Evolutionary conservation across 2,329 filamentous ascomycete species (phyloP).

Genomic region (Kalmusia sp.): DNA sequence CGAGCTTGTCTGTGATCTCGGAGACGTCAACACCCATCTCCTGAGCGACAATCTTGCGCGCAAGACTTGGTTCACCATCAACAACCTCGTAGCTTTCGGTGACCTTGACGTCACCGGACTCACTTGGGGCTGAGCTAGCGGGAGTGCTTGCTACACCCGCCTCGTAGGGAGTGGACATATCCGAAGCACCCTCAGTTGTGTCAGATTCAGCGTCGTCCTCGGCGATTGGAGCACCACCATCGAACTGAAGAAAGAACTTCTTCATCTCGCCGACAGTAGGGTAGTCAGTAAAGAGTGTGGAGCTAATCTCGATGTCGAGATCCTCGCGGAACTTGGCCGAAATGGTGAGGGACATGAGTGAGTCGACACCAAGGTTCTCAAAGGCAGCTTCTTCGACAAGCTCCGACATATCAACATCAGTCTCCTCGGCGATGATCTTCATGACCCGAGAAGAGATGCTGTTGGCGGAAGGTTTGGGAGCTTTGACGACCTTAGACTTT

Average conservation of each 20-base stretch:
- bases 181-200: constrained; percentile 44
- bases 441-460: constrained; percentile 63
- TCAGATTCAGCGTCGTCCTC: constrained; percentile 53
- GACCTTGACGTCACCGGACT: constrained; percentile 45
- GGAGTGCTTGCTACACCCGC: constrained; percentile 54
- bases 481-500: constrained; percentile 59
- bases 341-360: constrained; percentile 66
- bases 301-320: constrained; percentile 64
- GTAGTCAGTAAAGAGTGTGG: constrained; percentile 66
- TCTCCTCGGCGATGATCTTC: constrained; percentile 72
- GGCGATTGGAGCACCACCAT: constrained; percentile 46
- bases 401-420: constrained; percentile 64
- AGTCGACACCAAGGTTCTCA: constrained; percentile 68
- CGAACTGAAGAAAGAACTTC: constrained; percentile 60
- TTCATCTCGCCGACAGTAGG: constrained; percentile 67
- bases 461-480: constrained; percentile 53
- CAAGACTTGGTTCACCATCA: constrained; percentile 52
- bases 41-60: constrained; percentile 57
- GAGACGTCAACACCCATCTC: constrained; percentile 72
- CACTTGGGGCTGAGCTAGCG: constrained; percentile 57
- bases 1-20: constrained; percentile 62
- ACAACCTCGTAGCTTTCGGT: constrained; percentile 41
- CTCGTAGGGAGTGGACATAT: constrained; percentile 53
- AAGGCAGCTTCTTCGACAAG: constrained; percentile 67
- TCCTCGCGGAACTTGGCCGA: constrained; percentile 69